phyloP scores from a whole-genome alignment of 202 grass and related monocot species.

The Dendrocalamus latiflorus region DNA sequence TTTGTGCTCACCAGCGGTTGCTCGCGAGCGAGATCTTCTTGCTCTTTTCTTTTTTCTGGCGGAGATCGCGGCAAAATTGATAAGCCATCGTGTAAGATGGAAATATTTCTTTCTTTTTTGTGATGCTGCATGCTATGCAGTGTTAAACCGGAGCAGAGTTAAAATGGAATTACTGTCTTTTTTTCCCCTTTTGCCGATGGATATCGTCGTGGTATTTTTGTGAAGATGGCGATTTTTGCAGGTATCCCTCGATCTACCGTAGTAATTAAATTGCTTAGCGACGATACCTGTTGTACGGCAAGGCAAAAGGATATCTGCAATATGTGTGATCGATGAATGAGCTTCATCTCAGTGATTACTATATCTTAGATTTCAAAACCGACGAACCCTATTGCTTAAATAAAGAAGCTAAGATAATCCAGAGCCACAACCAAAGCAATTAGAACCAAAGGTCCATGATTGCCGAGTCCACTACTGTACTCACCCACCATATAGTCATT shows the following conservation, averaged over 20 bases:
- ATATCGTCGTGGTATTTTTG: no score
- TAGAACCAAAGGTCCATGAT: slow-evolving; percentile 6
- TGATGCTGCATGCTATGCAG: no score
- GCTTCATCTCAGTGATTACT: no score
- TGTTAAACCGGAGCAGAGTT: neutral
- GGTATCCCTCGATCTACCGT: no score
- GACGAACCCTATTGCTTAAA: neutral
- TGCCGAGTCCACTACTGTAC: neutral
- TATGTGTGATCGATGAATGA: no score
- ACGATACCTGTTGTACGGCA: no score
- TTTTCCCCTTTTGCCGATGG: neutral
- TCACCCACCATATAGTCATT: no score
- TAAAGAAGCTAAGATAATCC: neutral
- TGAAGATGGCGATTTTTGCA: no score
- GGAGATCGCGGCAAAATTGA: neutral
- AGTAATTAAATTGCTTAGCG: no score
- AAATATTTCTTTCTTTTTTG: neutral
- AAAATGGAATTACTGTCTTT: neutral
- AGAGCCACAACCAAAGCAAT: slow-evolving; percentile 9
- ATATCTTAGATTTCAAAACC: neutral
- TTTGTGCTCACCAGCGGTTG: neutral
- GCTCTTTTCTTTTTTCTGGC: neutral
- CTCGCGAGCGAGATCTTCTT: neutral
- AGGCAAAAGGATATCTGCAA: no score
- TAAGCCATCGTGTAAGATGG: no score